These are phyloP conservation scores for Chrysoporthe deuterocubensis DNA, from an alignment of 2,329 filamentous ascomycete species.

Conservation along the genomic window DNA sequence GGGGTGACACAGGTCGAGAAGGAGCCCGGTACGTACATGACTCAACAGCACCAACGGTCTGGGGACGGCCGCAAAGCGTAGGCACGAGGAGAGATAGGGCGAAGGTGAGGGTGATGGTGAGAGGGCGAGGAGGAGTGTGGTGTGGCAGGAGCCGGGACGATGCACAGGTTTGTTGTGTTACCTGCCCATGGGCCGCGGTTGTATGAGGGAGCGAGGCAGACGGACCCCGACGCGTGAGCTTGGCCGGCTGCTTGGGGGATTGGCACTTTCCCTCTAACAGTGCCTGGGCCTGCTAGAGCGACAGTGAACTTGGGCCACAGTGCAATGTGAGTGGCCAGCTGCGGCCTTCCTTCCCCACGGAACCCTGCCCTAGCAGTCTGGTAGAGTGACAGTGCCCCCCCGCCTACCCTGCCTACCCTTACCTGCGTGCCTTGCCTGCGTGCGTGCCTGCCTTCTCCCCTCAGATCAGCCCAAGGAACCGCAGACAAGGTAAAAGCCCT, in stretches of 20 bases:
- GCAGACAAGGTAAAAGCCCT: slow-evolving; percentile 65
- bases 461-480: slow-evolving; percentile 60
- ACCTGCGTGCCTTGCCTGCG: slow-evolving; percentile 24
- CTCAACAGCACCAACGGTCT: too few relatives aligned
- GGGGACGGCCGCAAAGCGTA: too few relatives aligned
- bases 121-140: not conserved
- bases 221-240: slow-evolving; percentile 1
- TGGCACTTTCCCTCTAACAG: slow-evolving; percentile 17
- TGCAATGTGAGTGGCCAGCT: slow-evolving; percentile 14
- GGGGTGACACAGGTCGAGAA: too few relatives aligned
- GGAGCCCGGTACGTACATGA: too few relatives aligned
- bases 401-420: slow-evolving; percentile 8
- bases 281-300: slow-evolving; percentile 16
- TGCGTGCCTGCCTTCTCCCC: slow-evolving; percentile 37
- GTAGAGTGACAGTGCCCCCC: slow-evolving; percentile 13
- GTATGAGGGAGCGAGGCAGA: not conserved
- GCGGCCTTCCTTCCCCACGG: slow-evolving; percentile 16
- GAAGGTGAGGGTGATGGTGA: not conserved
- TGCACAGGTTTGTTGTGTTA: slow-evolving; percentile 5
- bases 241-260: not conserved
- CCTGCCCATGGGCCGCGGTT: not conserved
- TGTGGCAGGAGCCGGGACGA: slow-evolving; percentile 3
- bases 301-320: slow-evolving; percentile 15
- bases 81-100: not conserved
- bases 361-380: slow-evolving; percentile 15